Conservation (phyloP, 352 stramenopile species). For the Phytophthora europaea region DNA sequence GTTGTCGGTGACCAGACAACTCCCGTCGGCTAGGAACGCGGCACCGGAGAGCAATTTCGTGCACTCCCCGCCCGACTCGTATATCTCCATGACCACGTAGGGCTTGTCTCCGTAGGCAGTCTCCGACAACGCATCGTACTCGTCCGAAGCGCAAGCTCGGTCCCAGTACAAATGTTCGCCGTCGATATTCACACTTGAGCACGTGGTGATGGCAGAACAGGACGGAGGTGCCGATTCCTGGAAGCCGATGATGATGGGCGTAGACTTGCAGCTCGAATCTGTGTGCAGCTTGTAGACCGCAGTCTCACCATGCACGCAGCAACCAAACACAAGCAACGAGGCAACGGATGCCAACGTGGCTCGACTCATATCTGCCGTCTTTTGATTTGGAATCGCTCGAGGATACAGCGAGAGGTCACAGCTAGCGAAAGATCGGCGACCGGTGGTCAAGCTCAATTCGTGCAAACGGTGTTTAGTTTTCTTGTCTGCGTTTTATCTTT, state of each 20-base stretch:
- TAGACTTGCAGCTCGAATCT: constrained; percentile 41
- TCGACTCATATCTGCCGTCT: constrained; percentile 12
- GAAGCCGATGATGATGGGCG: constrained; percentile 41
- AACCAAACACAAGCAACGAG: constrained; percentile 11
- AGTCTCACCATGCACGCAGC: constrained; percentile 6
- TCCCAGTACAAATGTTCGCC: constrained; percentile 39
- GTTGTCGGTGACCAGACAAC: constrained; percentile 54
- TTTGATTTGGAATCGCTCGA: background rate
- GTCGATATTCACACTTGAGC: constrained; percentile 28
- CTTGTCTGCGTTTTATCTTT: constrained; percentile 3
- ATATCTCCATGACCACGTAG: constrained; percentile 51
- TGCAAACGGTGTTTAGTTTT: constrained; percentile 19
- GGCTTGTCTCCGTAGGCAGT: constrained; percentile 31
- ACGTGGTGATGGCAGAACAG: constrained; percentile 34
- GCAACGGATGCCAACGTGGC: constrained; percentile 3
- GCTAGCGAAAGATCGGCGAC: constrained; percentile 18
- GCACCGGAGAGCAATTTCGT: constrained; percentile 43
- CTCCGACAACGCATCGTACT: constrained; percentile 21
- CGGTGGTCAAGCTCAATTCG: background rate
- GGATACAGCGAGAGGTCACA: constrained; percentile 19
- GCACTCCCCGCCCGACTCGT: constrained; percentile 34
- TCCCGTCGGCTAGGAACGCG: constrained; percentile 52
- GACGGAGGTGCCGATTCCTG: constrained; percentile 33
- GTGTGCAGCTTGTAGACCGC: constrained; percentile 40
- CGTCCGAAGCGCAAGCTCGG: constrained; percentile 28